Conservation (phyloP, 306 rosid genomes). For the Vigna angularis region DNA sequence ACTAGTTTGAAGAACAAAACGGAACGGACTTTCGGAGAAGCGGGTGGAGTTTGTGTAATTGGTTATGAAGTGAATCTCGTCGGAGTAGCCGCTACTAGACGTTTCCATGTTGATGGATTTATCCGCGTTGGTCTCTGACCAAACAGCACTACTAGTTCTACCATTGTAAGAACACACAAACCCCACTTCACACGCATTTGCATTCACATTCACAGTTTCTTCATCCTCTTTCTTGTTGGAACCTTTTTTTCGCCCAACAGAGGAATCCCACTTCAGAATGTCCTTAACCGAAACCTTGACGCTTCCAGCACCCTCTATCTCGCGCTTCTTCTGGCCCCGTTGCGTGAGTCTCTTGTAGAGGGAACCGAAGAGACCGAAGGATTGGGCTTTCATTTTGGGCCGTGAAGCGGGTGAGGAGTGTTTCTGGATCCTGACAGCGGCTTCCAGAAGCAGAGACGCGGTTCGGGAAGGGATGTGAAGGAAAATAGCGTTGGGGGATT, state of each 20-base stretch:
- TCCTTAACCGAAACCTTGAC: conserved; percentile 53
- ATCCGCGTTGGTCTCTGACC: conserved; percentile 66
- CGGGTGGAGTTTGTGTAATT: conserved; percentile 38
- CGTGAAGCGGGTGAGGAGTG: conserved; percentile 44
- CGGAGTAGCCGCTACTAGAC: conserved; percentile 50
- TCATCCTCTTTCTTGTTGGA: conserved; percentile 22
- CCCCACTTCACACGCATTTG: conserved; percentile 29
- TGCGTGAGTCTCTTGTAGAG: conserved; percentile 66
- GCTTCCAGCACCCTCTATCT: conserved; percentile 42
- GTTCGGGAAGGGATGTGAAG: conserved; percentile 85
- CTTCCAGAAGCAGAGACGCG: conserved; percentile 80
- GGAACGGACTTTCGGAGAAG: conserved; percentile 82
- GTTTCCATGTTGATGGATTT: conserved; percentile 60
- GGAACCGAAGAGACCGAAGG: conserved; percentile 72
- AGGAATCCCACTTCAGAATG: conserved; percentile 54
- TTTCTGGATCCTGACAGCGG: conserved; percentile 87
- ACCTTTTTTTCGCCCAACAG: conserved; percentile 38
- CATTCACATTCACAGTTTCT: not conserved
- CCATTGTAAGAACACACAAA: conserved; percentile 48
- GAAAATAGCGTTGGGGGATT: conserved; percentile 69
- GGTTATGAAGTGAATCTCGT: conserved; percentile 41
- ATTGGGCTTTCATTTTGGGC: conserved; percentile 50
- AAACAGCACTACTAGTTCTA: conserved; percentile 60
- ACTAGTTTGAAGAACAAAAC: conserved; percentile 66
- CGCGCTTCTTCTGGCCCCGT: conserved; percentile 49